Percentiles rank a stretch among this genome's conserved stretches.
Conservation (phyloP, 176 grass and related monocot genomes). For the Oryza officinalis region DNA sequence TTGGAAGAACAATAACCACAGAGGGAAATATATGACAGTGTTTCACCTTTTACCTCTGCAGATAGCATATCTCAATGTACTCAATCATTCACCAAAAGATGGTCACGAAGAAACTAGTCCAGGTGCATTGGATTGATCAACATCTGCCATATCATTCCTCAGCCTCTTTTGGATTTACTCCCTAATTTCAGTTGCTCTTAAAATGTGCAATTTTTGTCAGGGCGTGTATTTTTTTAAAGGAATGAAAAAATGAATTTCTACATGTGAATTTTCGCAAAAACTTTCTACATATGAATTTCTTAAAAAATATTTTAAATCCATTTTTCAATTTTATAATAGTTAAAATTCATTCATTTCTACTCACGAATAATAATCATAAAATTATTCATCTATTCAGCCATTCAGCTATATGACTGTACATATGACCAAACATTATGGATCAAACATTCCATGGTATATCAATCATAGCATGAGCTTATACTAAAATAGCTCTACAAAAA, state of each 20-base stretch:
- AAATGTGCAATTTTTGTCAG: too few species aligned
- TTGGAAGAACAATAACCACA: neutral
- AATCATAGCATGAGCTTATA: neutral
- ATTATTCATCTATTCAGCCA: too few species aligned
- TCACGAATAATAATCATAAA: too few species aligned
- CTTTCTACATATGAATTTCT: too few species aligned
- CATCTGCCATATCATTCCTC: conserved; percentile 51
- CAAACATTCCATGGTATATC: neutral
- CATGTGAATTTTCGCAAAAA: too few species aligned
- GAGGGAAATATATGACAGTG: neutral
- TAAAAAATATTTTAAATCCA: too few species aligned
- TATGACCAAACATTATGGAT: conserved; percentile 7
- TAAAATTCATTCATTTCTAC: too few species aligned
- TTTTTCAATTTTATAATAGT: too few species aligned
- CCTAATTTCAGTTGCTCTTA: conserved; percentile 49
- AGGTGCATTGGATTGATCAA: conserved; percentile 39
- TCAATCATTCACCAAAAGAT: conserved; percentile 55
- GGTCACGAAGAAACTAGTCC: conserved; percentile 44
- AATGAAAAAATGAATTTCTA: too few species aligned
- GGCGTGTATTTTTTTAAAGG: too few species aligned
- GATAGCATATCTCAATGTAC: conserved; percentile 50
- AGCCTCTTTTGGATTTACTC: conserved; percentile 50
- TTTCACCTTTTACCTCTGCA: conserved; percentile 16
- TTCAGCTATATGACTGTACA: neutral
- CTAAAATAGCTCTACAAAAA: neutral